phyloP scores from a whole-genome alignment of 768 basidiomycete species.

The Artomyces pyxidatus region DNA sequence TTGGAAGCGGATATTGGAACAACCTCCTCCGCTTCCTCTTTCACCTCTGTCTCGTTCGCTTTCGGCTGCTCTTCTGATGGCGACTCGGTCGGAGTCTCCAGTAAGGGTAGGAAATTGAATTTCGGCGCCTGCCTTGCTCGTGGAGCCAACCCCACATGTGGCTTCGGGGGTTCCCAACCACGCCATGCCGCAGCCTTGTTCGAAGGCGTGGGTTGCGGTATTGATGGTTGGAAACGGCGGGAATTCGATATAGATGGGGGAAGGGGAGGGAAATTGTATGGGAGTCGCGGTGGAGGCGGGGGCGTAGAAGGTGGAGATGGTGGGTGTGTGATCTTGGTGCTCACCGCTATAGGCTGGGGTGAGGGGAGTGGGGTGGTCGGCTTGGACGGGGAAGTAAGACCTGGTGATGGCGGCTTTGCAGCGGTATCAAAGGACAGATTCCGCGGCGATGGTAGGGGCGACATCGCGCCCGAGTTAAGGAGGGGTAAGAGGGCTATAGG shows the following conservation, averaged over 20 bases:
- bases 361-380: conserved; percentile 9
- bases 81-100: conserved; percentile 3
- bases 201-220: background rate
- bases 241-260: background rate
- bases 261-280: background rate
- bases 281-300: background rate
- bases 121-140: conserved; percentile 9
- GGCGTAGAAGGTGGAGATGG: background rate
- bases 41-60: background rate
- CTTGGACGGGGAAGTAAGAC: conserved; percentile 8
- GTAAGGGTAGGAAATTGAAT: conserved; percentile 13
- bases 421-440: background rate
- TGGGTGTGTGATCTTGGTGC: background rate
- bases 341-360: too few species aligned
- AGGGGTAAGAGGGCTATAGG: conserved; percentile 16
- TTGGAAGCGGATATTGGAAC: background rate
- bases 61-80: background rate
- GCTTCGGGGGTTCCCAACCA: background rate
- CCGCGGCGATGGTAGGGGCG: background rate
- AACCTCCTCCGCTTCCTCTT: background rate
- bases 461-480: background rate
- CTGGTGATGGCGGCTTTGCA: too few species aligned
- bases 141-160: background rate
- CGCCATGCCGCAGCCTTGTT: background rate
- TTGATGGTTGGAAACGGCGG: conserved; percentile 5